A percentile compares a stretch with the other conserved stretches of the same genome.
phyloP scores from a whole-genome alignment of 192 early-diverging fungal genomes.

The Backusella sp. region DNA sequence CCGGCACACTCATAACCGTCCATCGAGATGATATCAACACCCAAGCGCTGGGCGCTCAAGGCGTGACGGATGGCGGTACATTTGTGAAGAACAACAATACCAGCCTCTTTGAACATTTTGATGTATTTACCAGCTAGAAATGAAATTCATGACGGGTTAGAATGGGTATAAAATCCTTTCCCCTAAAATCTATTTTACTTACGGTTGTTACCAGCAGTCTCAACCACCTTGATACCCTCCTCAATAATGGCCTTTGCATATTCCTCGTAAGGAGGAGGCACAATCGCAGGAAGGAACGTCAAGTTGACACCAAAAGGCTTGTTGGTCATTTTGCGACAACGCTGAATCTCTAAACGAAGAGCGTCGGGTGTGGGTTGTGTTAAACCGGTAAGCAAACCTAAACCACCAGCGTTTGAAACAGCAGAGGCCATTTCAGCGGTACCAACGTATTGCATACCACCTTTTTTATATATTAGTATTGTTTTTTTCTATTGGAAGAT shows the following conservation, averaged over 20 bases:
- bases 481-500: background rate
- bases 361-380: slow-evolving; percentile 80
- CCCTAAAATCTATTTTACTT: slow-evolving; percentile 19
- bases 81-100: slow-evolving; percentile 75
- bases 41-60: slow-evolving; percentile 56
- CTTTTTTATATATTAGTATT: background rate
- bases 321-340: slow-evolving; percentile 70
- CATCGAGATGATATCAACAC: slow-evolving; percentile 73
- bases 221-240: slow-evolving; percentile 76
- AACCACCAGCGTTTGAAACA: slow-evolving; percentile 79
- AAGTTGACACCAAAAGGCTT: slow-evolving; percentile 85
- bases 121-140: slow-evolving; percentile 61
- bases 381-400: slow-evolving; percentile 70
- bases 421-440: slow-evolving; percentile 58
- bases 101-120: slow-evolving; percentile 71
- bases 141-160: background rate
- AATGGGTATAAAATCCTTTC: slow-evolving; percentile 14
- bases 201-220: slow-evolving; percentile 85
- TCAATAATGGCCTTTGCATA: slow-evolving; percentile 74
- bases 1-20: slow-evolving; percentile 87
- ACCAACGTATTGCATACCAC: slow-evolving; percentile 79
- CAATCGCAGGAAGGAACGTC: slow-evolving; percentile 78
- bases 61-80: slow-evolving; percentile 80
- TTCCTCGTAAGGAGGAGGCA: slow-evolving; percentile 75
- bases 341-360: slow-evolving; percentile 67